These are phyloP conservation scores for Rubroshorea leprosula DNA, from an alignment of 345 rosid species.

Conservation along the genomic window DNA sequence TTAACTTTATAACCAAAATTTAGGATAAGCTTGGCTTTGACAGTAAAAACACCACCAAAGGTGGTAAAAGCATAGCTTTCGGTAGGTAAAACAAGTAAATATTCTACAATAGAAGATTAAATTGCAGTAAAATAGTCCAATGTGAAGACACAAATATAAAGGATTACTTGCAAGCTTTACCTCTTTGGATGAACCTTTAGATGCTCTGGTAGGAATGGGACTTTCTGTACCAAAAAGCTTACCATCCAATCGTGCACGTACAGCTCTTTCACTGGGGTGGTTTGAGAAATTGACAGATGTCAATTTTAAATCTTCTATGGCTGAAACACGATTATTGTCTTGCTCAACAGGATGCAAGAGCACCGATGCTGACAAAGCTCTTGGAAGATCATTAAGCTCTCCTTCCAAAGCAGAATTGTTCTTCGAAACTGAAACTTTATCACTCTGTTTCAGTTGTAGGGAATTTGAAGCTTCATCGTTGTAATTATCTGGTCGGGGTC, in stretches of 20 bases:
- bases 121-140: too few relatives aligned
- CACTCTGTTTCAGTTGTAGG: slow-evolving; percentile 19
- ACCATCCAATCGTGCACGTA: slow-evolving; percentile 19
- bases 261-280: slow-evolving; percentile 10
- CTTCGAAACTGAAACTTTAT: slow-evolving; percentile 17
- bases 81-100: slow-evolving; percentile 8
- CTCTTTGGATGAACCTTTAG: slow-evolving; percentile 19
- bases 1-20: slow-evolving; percentile 15
- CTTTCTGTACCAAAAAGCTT: slow-evolving; percentile 15
- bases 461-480: slow-evolving; percentile 18
- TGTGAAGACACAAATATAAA: neutral
- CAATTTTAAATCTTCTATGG: slow-evolving; percentile 17
- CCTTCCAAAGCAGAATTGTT: slow-evolving; percentile 16
- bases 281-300: slow-evolving; percentile 12
- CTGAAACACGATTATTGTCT: slow-evolving; percentile 16
- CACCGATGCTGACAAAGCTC: slow-evolving; percentile 18
- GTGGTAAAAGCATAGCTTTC: neutral
- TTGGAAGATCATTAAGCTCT: slow-evolving; percentile 20
- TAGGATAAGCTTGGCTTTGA: neutral
- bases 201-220: slow-evolving; percentile 17
- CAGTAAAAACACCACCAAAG: neutral
- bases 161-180: slow-evolving; percentile 28
- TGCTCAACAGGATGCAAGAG: slow-evolving; percentile 18
- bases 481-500: slow-evolving; percentile 22
- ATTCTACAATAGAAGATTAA: neutral